phyloP scores from a whole-genome alignment of 2,329 filamentous ascomycete species.

The Penicillium crustosum region DNA sequence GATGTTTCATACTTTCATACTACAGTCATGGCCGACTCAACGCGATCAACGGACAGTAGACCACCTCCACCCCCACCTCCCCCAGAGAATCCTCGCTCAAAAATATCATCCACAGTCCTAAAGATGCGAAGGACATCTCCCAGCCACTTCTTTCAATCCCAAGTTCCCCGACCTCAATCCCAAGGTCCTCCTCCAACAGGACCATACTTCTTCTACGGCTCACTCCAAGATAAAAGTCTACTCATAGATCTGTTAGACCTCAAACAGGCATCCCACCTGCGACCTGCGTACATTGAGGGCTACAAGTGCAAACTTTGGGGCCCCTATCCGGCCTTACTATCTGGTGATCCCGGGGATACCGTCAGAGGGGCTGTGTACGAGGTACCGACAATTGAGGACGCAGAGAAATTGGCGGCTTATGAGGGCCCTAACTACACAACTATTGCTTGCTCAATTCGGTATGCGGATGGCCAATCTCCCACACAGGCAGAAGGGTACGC shows the following conservation, averaged over 20 bases:
- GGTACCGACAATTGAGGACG: constrained; percentile 14
- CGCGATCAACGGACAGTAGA: neutral
- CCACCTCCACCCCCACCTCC: constrained; percentile 9
- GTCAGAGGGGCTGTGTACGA: constrained; percentile 21
- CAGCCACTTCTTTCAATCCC: neutral
- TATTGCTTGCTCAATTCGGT: constrained; percentile 11
- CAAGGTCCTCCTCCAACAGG: constrained; percentile 9
- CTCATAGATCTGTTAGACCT: constrained; percentile 21
- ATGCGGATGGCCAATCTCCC: constrained; percentile 6
- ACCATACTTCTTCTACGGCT: constrained; percentile 38
- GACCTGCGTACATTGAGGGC: constrained; percentile 19
- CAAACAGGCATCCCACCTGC: constrained; percentile 12
- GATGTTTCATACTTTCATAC: neutral
- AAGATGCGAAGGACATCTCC: constrained; percentile 8
- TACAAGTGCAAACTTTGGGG: constrained; percentile 25
- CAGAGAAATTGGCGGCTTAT: constrained; percentile 15
- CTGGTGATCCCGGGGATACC: neutral
- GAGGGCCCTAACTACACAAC: constrained; percentile 16
- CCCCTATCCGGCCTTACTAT: constrained; percentile 22
- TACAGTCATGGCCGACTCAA: neutral
- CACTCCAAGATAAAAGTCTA: constrained; percentile 28
- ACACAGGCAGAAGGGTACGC: neutral
- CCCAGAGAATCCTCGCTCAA: neutral
- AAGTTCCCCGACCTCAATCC: neutral
- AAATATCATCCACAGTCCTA: constrained; percentile 3